Base-by-base conservation (phyloP, 176 grass and related monocot genomes). In the Oryza meridionalis region DNA sequence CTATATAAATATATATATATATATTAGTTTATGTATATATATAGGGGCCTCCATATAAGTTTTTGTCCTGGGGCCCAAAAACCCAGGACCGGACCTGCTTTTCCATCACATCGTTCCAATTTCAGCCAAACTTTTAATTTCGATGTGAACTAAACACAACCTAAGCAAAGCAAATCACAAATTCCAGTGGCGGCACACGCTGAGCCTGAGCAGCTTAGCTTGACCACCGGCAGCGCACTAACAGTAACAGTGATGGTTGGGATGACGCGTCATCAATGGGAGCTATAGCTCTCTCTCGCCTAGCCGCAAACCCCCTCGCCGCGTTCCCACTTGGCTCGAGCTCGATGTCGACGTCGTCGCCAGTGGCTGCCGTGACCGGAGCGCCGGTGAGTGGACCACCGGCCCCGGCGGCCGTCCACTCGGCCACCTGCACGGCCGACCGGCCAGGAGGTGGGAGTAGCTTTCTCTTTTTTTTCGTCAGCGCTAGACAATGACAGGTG, bases 161-260 rank as follows among this genome's bases (percentile, higher is more conserved):
- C n/a, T n/a, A 77, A 6, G 55, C 16, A 33, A 33, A 14, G 55
- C 16, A 33, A 33, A 14, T 31, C 19, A 19, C 13, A 3, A 3
- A 5, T 58, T 58, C 53, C 19, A 58, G 64, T 70, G 74, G 75
- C 26, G 46, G 65, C 19, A 44, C 45, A 46, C 12, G 11, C 29
- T 5, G 17, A 32, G 32, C 45, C 29, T 4, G 16, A 35, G 33
- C 33, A 33, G 11, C 29, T 4, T 9, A 32, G 32, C 46, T 61
- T 70, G 32, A 62, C 67, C 75, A 71, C 67, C 75, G 69, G 69
- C 77, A 35, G 61, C n/a, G 77, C 77, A 74, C 77, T 22, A 9
- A 19, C 4, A 22, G 4, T 22, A 9, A 19, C 4, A 22, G 4
- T 1, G 2, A 11, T 8, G 32, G 32, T 61, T n/a, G 58, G 58